Evolutionary conservation across 306 rosid species (phyloP).

Genomic region (Hylodesmum podocarpum): DNA sequence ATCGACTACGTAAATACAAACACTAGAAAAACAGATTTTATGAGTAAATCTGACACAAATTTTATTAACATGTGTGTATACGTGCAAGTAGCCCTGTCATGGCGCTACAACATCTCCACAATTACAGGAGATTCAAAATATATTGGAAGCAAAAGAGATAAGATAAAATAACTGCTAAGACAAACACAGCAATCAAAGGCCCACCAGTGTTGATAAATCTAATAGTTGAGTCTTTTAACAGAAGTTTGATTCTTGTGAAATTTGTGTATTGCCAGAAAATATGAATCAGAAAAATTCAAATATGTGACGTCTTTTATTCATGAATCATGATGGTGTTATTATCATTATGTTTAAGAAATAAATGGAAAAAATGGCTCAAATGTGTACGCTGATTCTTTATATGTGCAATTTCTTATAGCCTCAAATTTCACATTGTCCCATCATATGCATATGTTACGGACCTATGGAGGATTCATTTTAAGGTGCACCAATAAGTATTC

Average conservation of each 20-base stretch:
- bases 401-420: background rate
- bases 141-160: background rate
- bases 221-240: no score
- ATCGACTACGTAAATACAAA: no score
- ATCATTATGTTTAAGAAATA: no score
- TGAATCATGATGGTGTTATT: no score
- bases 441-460: no score
- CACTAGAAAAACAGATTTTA: background rate
- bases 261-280: background rate
- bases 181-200: background rate
- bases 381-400: background rate
- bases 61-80: no score
- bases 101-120: background rate
- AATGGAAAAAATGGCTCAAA: background rate
- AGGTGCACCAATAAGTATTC: no score
- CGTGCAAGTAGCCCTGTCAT: background rate
- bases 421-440: no score
- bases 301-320: no score
- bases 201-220: background rate
- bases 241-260: no score
- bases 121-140: background rate
- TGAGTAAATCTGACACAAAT: background rate
- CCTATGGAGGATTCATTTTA: no score
- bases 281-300: background rate
- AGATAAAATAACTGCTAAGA: background rate